These are phyloP conservation scores for Ilyonectria robusta DNA, from an alignment of 2,329 filamentous ascomycete genomes.

Conservation along the genomic window DNA sequence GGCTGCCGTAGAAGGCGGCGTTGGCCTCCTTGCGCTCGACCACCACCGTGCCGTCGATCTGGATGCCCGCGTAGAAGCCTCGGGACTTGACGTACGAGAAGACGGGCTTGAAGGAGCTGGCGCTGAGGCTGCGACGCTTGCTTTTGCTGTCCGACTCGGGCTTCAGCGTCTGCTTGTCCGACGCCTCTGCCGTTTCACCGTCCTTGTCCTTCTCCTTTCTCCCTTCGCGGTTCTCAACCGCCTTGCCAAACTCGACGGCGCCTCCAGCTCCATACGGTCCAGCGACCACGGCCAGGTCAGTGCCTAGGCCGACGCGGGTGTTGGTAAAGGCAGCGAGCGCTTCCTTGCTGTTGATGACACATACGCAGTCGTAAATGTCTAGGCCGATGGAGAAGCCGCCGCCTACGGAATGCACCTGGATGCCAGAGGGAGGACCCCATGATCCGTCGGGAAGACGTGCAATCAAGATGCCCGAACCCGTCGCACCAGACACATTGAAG, in stretches of 20 bases:
- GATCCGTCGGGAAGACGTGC: slow-evolving; percentile 73
- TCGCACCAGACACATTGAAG: slow-evolving; percentile 75
- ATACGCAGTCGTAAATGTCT: slow-evolving; percentile 91
- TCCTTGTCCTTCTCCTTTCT: slow-evolving; percentile 61
- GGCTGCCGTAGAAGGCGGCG: slow-evolving; percentile 84
- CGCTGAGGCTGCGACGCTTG: slow-evolving; percentile 50
- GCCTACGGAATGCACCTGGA: slow-evolving; percentile 84
- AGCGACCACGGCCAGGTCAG: slow-evolving; percentile 82
- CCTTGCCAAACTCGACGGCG: slow-evolving; percentile 71
- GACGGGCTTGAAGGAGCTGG: slow-evolving; percentile 57
- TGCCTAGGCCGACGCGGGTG: slow-evolving; percentile 82
- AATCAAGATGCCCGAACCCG: slow-evolving; percentile 76
- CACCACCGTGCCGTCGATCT: slow-evolving; percentile 88
- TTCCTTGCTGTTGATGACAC: slow-evolving; percentile 85
- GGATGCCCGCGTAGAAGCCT: slow-evolving; percentile 89
- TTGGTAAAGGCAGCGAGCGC: slow-evolving; percentile 84
- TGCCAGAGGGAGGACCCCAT: slow-evolving; percentile 87
- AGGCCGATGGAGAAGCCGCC: slow-evolving; percentile 86
- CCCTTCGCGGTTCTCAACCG: slow-evolving; percentile 44
- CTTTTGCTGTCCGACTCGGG: slow-evolving; percentile 46
- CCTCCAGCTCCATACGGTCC: slow-evolving; percentile 80
- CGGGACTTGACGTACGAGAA: slow-evolving; percentile 86
- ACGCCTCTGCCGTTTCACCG: slow-evolving; percentile 23
- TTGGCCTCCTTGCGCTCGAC: slow-evolving; percentile 92
- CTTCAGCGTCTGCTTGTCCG: slow-evolving; percentile 44